Evolutionary conservation across 2,329 filamentous ascomycete genomes (phyloP).

Genomic region (Penicillium sumatraense): DNA sequence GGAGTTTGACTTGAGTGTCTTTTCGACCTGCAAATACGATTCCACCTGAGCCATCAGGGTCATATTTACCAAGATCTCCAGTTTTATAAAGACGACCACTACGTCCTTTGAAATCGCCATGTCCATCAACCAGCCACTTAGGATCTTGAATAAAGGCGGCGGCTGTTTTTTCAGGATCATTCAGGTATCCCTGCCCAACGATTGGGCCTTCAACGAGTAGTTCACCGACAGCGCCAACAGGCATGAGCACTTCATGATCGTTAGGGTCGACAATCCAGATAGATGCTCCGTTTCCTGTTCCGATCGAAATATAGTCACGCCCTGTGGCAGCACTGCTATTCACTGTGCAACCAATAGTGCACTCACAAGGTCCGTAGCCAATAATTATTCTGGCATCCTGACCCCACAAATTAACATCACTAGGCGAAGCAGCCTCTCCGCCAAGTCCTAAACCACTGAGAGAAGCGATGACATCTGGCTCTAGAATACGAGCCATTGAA

Average conservation of each 20-base stretch:
- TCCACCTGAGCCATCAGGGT: constrained; percentile 42
- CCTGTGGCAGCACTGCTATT: constrained; percentile 41
- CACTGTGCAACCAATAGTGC: constrained; percentile 46
- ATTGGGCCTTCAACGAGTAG: constrained; percentile 53
- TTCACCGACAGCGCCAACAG: constrained; percentile 54
- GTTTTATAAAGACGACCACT: constrained; percentile 45
- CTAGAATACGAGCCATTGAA: constrained; percentile 57
- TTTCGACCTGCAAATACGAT: constrained; percentile 45
- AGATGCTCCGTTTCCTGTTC: constrained; percentile 38
- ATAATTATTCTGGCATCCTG: constrained; percentile 50
- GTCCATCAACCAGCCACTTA: constrained; percentile 38
- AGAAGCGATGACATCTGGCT: constrained; percentile 46
- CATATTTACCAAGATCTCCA: constrained; percentile 44
- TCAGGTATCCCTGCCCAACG: constrained; percentile 53
- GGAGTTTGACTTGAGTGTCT: constrained; percentile 48
- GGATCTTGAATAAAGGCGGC: constrained; percentile 44
- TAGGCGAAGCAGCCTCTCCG: constrained; percentile 50
- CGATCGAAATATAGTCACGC: constrained; percentile 45
- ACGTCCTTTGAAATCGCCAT: constrained; percentile 30
- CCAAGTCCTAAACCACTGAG: constrained; percentile 48
- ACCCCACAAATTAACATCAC: constrained; percentile 48
- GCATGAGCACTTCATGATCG: constrained; percentile 41
- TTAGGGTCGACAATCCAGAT: constrained; percentile 48
- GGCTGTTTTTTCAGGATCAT: constrained; percentile 42
- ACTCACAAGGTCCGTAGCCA: constrained; percentile 50